phyloP scores from a whole-genome alignment of 345 rosid genomes.

The Gossypium sturtianum region DNA sequence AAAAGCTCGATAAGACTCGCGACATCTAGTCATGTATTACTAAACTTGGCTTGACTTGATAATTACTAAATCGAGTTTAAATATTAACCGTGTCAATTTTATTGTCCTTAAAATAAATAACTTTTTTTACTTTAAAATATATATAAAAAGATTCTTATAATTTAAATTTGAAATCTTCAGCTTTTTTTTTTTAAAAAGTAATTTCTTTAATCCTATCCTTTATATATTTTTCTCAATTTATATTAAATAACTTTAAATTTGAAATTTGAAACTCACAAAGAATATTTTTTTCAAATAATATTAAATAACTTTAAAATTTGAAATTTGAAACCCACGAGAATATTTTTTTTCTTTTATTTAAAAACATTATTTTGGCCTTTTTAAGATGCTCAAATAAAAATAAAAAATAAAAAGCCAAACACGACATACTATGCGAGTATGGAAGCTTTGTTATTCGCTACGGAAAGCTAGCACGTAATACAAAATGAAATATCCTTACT shows the following conservation, averaged over 20 bases:
- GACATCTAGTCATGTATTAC: too few relatives aligned
- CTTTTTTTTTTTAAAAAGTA: neutral
- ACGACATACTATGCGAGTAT: neutral
- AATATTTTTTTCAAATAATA: neutral
- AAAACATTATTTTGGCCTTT: neutral
- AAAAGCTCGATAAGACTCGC: too few relatives aligned
- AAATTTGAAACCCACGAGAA: constrained; percentile 2
- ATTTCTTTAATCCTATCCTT: neutral
- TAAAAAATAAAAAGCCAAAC: neutral
- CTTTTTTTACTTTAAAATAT: too few relatives aligned
- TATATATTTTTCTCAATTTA: neutral
- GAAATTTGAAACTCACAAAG: neutral
- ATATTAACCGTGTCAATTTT: neutral
- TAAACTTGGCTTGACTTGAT: too few relatives aligned
- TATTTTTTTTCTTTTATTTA: neutral
- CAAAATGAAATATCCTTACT: neutral
- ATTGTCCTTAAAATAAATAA: neutral
- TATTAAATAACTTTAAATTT: neutral
- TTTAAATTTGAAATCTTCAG: neutral
- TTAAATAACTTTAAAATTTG: neutral
- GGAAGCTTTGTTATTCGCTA: neutral
- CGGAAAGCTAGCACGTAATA: neutral
- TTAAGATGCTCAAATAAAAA: neutral
- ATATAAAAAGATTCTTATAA: neutral
- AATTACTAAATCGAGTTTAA: too few relatives aligned